phyloP scores from a whole-genome alignment of 495 filamentous ascomycete genomes.

The Aspergillus conjunctus region DNA sequence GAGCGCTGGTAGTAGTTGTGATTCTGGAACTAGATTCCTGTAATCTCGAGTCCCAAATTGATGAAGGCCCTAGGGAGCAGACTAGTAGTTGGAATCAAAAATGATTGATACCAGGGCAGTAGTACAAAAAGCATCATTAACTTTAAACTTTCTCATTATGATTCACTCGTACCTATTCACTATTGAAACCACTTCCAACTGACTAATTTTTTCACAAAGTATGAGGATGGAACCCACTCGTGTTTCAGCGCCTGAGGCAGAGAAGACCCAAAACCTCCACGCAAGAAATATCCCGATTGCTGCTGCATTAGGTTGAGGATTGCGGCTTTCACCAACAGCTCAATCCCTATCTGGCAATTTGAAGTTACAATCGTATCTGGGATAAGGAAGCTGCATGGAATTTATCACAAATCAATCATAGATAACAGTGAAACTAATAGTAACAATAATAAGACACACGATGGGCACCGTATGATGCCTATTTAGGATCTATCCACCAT shows the following conservation, averaged over 20 bases:
- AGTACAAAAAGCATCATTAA: too few species aligned
- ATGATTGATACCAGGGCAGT: too few species aligned
- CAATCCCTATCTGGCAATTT: neutral
- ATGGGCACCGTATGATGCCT: neutral
- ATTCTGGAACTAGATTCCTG: constrained; percentile 14
- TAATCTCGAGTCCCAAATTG: constrained; percentile 14
- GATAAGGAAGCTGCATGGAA: neutral
- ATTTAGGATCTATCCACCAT: neutral
- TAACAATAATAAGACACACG: neutral
- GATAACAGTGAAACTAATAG: neutral
- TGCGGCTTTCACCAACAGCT: neutral
- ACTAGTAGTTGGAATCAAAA: too few species aligned
- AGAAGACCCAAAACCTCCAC: neutral
- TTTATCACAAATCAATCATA: neutral
- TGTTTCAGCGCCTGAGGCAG: neutral
- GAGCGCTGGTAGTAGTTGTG: neutral
- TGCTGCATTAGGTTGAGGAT: neutral
- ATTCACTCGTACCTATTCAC: too few species aligned
- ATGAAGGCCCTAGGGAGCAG: too few species aligned
- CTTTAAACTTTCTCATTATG: too few species aligned
- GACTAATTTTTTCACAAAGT: too few species aligned
- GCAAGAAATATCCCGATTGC: neutral
- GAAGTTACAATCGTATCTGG: neutral
- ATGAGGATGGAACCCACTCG: neutral
- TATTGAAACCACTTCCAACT: too few species aligned